These are phyloP conservation scores for Colletotrichum eremochloae DNA, from an alignment of 2,329 filamentous ascomycete genomes.

Conservation along the genomic window DNA sequence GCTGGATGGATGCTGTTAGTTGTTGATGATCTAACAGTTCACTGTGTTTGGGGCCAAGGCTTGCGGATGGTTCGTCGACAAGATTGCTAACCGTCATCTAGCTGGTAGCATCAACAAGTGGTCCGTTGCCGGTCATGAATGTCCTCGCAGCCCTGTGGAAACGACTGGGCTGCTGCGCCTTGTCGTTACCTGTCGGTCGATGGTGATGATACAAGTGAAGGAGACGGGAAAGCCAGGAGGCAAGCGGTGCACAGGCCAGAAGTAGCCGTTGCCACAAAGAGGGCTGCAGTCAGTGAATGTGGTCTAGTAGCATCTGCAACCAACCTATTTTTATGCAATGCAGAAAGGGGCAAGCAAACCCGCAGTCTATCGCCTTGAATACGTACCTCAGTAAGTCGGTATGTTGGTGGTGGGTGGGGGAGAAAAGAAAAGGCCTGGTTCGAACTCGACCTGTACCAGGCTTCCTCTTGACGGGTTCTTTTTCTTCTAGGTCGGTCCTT, in stretches of 20 bases:
- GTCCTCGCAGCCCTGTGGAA: background rate
- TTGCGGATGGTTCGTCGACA: constrained; percentile 33
- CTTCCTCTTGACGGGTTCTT: background rate
- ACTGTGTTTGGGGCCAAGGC: constrained; percentile 23
- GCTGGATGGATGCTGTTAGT: background rate
- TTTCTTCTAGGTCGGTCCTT: background rate
- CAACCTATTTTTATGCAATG: constrained; percentile 32
- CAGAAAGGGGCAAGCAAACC: constrained; percentile 3
- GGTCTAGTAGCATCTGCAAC: constrained; percentile 18
- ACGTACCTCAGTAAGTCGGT: no score
- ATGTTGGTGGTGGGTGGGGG: no score
- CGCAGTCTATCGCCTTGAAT: background rate
- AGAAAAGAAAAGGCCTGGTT: no score
- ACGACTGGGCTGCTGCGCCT: background rate
- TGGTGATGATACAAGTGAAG: background rate
- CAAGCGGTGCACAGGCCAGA: constrained; percentile 16
- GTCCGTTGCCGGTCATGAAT: constrained; percentile 2
- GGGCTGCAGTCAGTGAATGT: background rate
- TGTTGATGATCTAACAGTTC: constrained; percentile 18
- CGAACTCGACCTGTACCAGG: background rate
- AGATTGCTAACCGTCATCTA: constrained; percentile 10
- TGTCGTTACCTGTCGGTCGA: no score
- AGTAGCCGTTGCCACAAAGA: background rate
- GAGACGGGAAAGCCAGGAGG: background rate
- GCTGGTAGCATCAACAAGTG: constrained; percentile 10